Conservation (phyloP, 495 filamentous ascomycete genomes). For the Xylaria scruposa region DNA sequence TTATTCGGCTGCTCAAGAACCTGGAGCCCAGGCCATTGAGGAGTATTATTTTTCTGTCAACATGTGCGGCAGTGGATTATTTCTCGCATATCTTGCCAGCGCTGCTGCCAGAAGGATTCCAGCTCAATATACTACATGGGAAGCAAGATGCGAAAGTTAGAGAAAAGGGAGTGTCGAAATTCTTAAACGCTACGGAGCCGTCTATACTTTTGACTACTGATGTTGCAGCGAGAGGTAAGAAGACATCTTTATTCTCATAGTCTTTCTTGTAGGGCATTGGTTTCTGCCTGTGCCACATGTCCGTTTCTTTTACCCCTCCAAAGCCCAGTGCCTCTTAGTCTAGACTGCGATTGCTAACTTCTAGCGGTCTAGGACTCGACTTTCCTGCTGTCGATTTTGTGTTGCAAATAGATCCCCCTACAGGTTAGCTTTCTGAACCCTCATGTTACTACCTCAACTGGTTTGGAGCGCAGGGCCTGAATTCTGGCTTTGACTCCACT, state of each 20-base stretch:
- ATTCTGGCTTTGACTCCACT: not conserved
- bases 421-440: slow-evolving; percentile 10
- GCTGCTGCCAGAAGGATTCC: slow-evolving; percentile 67
- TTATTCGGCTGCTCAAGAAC: slow-evolving; percentile 71
- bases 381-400: slow-evolving; percentile 96
- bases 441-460: not conserved
- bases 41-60: slow-evolving; percentile 93
- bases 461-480: not conserved
- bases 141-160: slow-evolving; percentile 83
- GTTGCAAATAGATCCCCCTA: slow-evolving; percentile 86
- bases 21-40: slow-evolving; percentile 77
- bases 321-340: not conserved
- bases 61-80: slow-evolving; percentile 95
- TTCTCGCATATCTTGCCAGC: slow-evolving; percentile 76
- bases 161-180: slow-evolving; percentile 80
- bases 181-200: slow-evolving; percentile 70
- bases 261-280: not conserved
- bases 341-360: slow-evolving; percentile 40
- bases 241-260: not conserved
- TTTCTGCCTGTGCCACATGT: not conserved
- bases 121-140: slow-evolving; percentile 83
- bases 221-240: slow-evolving; percentile 55
- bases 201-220: slow-evolving; percentile 87
- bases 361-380: slow-evolving; percentile 81
- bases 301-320: not conserved